Evolutionary conservation across 2,329 filamentous ascomycete species (phyloP), one percentile per base, ranked within the genome.

Genomic region (Trichophyton simii): DNA sequence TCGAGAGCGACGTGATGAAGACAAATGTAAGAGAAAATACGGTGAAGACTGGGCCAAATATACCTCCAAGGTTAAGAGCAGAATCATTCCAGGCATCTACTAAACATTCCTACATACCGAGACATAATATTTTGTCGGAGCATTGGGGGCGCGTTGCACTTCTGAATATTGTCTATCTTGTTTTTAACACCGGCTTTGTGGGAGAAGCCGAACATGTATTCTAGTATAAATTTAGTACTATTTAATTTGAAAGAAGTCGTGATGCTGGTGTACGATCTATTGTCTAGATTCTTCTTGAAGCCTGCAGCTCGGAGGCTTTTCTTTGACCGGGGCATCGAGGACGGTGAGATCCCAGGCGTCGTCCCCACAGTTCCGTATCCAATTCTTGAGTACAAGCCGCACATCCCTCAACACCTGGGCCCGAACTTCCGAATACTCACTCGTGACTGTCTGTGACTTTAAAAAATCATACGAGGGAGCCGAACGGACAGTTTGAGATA

Each of bases 21-120:
- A 89, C 72, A 96, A 96, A 79, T 97, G 92, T 74, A 80, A 82
- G 65, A 83, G 83, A 71, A 97, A 97, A 80, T 97, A 97, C 70
- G 91, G 91, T 28, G 86, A 86, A 67, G 91, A 96, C 71, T 97
- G 92, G 91, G 84, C 91, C 65, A 83, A 84, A 75, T 97, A 96
- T 76, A 91, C 88, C 74, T 84, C 86, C 74, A 82, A 85, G 71
- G 92, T 96, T 52, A 84, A 81, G 63, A 96, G 83, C 74, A 83
- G 86, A 70, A 95, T 97, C 67, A 76, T 96, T 46, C 92, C 92
- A 4, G 88, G 88, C 41, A 78, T 96, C 18, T 96, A 96, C 76
- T 96, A 72, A 58, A 20, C 20, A 48, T 25, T 3, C 9, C n/a
- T 1, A 48, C 20, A 25, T 48, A 48, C 9, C 7, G 11, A 48